Evolutionary conservation across 2,329 filamentous ascomycete species (phyloP).

Genomic region (Colletotrichum agaves): DNA sequence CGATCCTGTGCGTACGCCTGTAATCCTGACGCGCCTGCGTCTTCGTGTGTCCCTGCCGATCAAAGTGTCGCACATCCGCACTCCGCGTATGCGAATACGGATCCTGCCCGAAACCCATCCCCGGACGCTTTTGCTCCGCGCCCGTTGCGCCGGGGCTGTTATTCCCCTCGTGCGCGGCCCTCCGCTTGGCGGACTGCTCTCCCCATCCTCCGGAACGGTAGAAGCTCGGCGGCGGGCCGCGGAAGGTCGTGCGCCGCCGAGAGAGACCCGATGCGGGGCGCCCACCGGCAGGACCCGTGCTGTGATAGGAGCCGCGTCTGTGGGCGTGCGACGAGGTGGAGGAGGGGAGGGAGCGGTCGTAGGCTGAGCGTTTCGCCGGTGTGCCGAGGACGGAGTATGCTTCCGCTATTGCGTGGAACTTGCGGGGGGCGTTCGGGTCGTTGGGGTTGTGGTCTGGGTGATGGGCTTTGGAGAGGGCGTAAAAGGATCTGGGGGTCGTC

Average conservation of each 20-base stretch:
- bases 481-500: constrained; percentile 72
- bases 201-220: constrained; percentile 86
- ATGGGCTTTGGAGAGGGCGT: constrained; percentile 88
- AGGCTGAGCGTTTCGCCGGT: constrained; percentile 77
- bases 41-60: constrained; percentile 75
- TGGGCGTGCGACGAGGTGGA: constrained; percentile 44
- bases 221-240: constrained; percentile 89
- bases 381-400: constrained; percentile 83
- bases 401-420: constrained; percentile 86
- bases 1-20: constrained; percentile 53
- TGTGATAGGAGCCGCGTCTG: constrained; percentile 62
- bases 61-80: constrained; percentile 79
- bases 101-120: constrained; percentile 70
- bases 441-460: constrained; percentile 91
- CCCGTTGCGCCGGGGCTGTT: constrained; percentile 41
- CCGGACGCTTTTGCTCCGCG: constrained; percentile 42
- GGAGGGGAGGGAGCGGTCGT: constrained; percentile 76
- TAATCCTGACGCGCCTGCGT: constrained; percentile 76
- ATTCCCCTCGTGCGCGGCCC: constrained; percentile 60
- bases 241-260: constrained; percentile 78
- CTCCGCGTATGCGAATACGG: constrained; percentile 53
- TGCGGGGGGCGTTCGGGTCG: constrained; percentile 76
- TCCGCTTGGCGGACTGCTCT: constrained; percentile 67
- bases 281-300: constrained; percentile 72
- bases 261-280: constrained; percentile 85